phyloP scores from a whole-genome alignment of 2,329 filamentous ascomycete genomes.

The Aspergillus flavus region DNA sequence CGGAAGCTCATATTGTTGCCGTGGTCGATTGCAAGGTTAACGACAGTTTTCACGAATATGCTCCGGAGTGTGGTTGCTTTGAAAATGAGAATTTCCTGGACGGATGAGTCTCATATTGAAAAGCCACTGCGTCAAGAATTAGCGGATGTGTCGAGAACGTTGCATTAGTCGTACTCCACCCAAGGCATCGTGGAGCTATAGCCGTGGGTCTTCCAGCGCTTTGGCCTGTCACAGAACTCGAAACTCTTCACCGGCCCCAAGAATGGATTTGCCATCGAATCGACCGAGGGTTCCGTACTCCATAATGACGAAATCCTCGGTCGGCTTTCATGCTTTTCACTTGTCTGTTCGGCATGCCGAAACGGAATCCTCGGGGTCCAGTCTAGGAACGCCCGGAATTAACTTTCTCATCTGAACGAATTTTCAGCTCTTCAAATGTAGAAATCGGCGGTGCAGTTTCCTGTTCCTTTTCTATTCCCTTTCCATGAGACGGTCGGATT shows the following conservation, averaged over 20 bases:
- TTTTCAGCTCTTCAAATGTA: neutral
- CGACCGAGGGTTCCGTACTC: neutral
- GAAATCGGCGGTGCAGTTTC: neutral
- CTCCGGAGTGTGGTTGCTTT: neutral
- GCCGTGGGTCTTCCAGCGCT: neutral
- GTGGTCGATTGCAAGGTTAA: neutral
- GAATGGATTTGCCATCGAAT: neutral
- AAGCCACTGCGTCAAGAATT: neutral
- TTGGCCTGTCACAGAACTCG: neutral
- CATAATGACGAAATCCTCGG: slow-evolving; percentile 2
- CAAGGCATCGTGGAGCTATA: neutral
- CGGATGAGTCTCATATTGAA: neutral
- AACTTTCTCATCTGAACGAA: neutral
- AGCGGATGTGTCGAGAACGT: neutral
- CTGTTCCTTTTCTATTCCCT: neutral
- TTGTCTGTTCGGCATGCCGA: slow-evolving; percentile 5
- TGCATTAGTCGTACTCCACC: neutral
- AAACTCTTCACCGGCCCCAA: slow-evolving; percentile 1
- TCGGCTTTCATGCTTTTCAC: neutral
- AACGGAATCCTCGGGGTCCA: neutral
- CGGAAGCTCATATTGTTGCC: neutral
- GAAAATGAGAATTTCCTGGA: neutral
- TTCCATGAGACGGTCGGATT: neutral
- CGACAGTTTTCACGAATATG: neutral
- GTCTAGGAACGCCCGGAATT: neutral